Evolutionary conservation across 139 green algal genomes (phyloP), one percentile per base, ranked within the genome.

Genomic region (Pycnococcus provasolii): DNA sequence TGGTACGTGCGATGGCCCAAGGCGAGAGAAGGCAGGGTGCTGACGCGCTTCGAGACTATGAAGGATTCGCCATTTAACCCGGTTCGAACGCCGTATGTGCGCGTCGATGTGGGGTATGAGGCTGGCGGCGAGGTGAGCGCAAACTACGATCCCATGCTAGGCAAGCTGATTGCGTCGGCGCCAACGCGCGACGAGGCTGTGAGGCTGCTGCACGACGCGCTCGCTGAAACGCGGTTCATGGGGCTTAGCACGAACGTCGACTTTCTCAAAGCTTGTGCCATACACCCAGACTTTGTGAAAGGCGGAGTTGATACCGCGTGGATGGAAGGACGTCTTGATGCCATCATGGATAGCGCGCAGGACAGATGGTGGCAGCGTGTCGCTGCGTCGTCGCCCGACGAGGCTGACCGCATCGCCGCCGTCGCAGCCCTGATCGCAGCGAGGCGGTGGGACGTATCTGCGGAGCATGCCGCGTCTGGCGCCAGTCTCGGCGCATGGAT

Each of bases 131-230:
- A 65, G 52, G 80, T 87, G 63, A 77, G 81, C 43, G 75, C 77
- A 15, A 70, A 80, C 70, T 95, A 95, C 74, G 90, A 96, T 74
- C 87, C 90, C 7, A 88, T 96, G 81, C 91, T 96, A 37, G 90
- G 86, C 62, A 96, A 96, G 84, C 63, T 96, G 44, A 80, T 92
- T 54, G 50, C 62, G 3, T 59, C 59, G 45, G 81, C 66, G 1
- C 52, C 60, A 0, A 73, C 77, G 52, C 66, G 83, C 2, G 42
- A 61, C 6, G 40, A 61, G 41, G 80, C 80, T 2, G 67, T 86
- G 48, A 1, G 2, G 51, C 42, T 7, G 59, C 83, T 73, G 42
- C 57, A 59, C 46, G 13, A 37, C 8, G 67, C 57, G 55, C 44
- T 67, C 9, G 41, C 58, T 2, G 67, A 66, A 4, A 39, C 66